Percentiles rank a stretch among this genome's conserved stretches.
Evolutionary conservation across 176 grass and related monocot species (phyloP).

Genomic region (Oryza coarctata): DNA sequence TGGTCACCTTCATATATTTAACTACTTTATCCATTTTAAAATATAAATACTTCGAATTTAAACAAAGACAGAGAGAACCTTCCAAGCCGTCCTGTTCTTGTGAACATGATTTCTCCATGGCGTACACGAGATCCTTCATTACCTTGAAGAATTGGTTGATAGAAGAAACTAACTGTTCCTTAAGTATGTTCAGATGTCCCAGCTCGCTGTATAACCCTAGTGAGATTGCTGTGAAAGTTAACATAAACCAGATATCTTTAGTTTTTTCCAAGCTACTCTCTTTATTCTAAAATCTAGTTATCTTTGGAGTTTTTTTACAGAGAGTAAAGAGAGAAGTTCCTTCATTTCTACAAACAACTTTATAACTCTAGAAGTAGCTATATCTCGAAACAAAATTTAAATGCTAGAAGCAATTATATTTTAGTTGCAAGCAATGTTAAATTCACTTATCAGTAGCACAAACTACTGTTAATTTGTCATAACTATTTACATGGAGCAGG

Average conservation of each 20-base stretch:
- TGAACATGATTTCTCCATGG: not conserved
- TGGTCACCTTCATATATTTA: conserved; percentile 11
- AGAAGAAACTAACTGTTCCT: not conserved
- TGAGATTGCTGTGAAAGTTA: no score
- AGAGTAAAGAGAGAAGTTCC: no score
- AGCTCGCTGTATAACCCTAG: not conserved
- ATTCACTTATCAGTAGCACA: not conserved
- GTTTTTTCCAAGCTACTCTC: not conserved
- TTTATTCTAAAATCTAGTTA: no score
- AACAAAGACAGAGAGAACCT: no score
- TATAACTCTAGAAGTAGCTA: no score
- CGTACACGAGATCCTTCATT: not conserved
- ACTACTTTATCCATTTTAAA: no score
- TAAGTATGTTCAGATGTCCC: not conserved
- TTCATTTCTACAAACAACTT: no score
- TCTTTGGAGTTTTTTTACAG: no score
- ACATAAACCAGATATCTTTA: no score
- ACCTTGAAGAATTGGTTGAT: not conserved
- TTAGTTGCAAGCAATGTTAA: not conserved
- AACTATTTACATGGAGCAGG: not conserved
- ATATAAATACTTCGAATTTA: no score
- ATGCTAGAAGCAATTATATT: not conserved
- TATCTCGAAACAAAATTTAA: no score
- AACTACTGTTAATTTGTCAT: not conserved
- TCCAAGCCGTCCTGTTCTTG: not conserved